These are phyloP conservation scores for Micromonas pusilla DNA, from an alignment of 139 green algal genomes.

Conservation along the genomic window DNA sequence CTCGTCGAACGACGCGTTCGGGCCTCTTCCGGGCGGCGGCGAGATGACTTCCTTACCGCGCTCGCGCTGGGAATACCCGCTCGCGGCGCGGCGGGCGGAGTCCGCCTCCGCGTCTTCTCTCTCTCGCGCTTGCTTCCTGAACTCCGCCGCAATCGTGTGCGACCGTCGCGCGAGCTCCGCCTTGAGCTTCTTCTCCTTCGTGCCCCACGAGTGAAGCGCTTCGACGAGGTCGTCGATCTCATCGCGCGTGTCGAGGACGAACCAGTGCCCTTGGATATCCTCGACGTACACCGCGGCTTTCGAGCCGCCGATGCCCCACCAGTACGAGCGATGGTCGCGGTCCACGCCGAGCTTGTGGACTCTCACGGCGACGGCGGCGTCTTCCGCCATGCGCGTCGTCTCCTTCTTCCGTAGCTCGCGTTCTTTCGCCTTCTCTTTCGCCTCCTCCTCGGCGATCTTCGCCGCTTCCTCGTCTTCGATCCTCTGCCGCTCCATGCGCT, in stretches of 20 bases:
- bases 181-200: background rate
- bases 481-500: background rate
- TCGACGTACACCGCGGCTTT: slow-evolving; percentile 18
- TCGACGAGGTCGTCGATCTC: background rate
- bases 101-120: background rate
- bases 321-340: slow-evolving; percentile 1
- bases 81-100: background rate
- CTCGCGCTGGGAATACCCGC: background rate
- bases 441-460: background rate
- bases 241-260: background rate
- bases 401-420: background rate
- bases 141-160: background rate
- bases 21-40: background rate
- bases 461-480: background rate
- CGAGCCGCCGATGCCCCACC: slow-evolving; percentile 3
- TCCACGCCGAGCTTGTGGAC: background rate
- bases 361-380: background rate
- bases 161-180: background rate
- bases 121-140: background rate
- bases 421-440: background rate
- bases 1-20: background rate
- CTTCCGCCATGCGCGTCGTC: background rate
- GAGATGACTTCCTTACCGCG: background rate
- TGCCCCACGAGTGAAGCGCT: background rate
- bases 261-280: slow-evolving; percentile 1